These are phyloP conservation scores for Elsinoe australis DNA, from an alignment of 2,329 filamentous ascomycete species.

Conservation along the genomic window DNA sequence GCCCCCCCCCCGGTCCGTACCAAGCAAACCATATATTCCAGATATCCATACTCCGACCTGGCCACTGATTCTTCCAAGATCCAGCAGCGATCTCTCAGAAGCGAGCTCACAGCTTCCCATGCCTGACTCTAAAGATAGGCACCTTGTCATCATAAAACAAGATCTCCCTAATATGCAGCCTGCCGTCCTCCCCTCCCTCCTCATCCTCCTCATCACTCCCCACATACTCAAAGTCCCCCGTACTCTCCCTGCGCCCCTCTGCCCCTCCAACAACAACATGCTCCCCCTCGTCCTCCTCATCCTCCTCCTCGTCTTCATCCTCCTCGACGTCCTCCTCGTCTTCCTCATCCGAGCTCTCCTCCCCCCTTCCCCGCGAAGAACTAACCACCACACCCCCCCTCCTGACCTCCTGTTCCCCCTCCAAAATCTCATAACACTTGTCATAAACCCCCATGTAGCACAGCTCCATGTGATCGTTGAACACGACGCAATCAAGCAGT, in stretches of 20 bases:
- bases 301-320: conserved; percentile 32
- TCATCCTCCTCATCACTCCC: conserved; percentile 5
- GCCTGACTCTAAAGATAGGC: conserved; percentile 68
- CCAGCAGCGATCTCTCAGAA: too few species aligned
- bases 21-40: too few species aligned
- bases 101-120: conserved; percentile 44
- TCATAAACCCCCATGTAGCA: conserved; percentile 68
- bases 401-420: conserved; percentile 46
- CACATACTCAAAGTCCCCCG: conserved; percentile 14
- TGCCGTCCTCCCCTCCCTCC: conserved; percentile 24
- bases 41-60: too few species aligned
- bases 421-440: conserved; percentile 77
- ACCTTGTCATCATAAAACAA: conserved; percentile 79
- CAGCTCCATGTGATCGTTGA: conserved; percentile 67
- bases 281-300: conserved; percentile 37
- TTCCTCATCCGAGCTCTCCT: conserved; percentile 8
- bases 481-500: conserved; percentile 67
- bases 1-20: too few species aligned
- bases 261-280: conserved; percentile 42
- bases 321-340: conserved; percentile 20
- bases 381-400: neutral
- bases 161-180: conserved; percentile 65
- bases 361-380: neutral
- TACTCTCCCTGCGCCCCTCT: conserved; percentile 39
- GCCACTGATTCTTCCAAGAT: too few species aligned